Evolutionary conservation across 305 asterid species (phyloP).

Genomic region (Fraxinus nigra): DNA sequence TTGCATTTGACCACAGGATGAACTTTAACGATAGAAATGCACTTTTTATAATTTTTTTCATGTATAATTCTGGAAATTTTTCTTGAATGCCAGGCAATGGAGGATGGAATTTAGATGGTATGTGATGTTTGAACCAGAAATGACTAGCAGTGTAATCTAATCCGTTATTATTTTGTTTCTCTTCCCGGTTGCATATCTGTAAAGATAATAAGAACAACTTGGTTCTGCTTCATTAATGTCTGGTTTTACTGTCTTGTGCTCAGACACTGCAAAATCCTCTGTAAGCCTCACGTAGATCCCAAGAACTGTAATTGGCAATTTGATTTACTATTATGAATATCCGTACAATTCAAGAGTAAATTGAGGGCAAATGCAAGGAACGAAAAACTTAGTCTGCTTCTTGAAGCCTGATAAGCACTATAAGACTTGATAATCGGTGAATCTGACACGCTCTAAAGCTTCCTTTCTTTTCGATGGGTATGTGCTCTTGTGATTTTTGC

Average conservation of each 20-base stretch:
- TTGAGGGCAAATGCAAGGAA: not conserved
- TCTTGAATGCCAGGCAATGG: constrained; percentile 37
- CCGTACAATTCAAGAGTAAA: not conserved
- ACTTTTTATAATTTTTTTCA: constrained; percentile 29
- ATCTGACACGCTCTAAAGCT: not conserved
- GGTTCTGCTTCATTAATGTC: not conserved
- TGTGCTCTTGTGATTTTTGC: not conserved
- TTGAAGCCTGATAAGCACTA: not conserved
- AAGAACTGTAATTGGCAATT: not conserved
- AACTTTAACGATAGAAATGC: constrained; percentile 17
- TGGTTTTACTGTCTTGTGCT: not conserved
- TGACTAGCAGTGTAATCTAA: constrained; percentile 27
- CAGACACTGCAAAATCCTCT: not conserved
- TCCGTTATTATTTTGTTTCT: constrained; percentile 17
- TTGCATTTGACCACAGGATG: constrained; percentile 21
- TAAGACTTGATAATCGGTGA: not conserved
- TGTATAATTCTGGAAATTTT: constrained; percentile 21
- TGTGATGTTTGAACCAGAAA: constrained; percentile 34
- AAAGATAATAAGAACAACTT: not conserved
- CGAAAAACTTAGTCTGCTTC: not conserved
- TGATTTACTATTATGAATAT: not conserved
- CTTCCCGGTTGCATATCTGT: not conserved
- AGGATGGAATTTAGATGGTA: constrained; percentile 35
- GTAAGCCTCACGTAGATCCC: not conserved
- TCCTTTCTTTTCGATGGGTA: not conserved